Evolutionary conservation across 768 basidiomycete genomes (phyloP).

Genomic region (Suillus subluteus): DNA sequence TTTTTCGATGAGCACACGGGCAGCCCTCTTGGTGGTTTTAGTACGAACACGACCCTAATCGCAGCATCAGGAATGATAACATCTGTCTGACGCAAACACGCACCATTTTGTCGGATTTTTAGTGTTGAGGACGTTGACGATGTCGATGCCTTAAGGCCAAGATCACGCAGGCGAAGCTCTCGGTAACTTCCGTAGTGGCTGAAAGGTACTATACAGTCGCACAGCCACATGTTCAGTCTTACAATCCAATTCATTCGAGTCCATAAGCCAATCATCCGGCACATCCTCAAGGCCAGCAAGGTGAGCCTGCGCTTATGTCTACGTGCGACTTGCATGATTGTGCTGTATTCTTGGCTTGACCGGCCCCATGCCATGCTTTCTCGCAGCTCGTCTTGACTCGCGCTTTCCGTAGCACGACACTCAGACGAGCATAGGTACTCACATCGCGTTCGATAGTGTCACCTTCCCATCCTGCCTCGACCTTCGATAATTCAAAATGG

Average conservation of each 20-base stretch:
- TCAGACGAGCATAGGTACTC: slow-evolving; percentile 68
- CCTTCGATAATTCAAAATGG: slow-evolving; percentile 57
- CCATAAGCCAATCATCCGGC: slow-evolving; percentile 19
- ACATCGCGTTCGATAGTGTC: slow-evolving; percentile 33
- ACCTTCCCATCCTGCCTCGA: slow-evolving; percentile 17
- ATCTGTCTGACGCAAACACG: slow-evolving; percentile 12
- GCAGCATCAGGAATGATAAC: slow-evolving; percentile 8
- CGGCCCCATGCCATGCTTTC: slow-evolving; percentile 16
- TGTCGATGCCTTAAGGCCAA: slow-evolving; percentile 18
- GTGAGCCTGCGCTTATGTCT: slow-evolving; percentile 41
- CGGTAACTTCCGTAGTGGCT: slow-evolving; percentile 37
- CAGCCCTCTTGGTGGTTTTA: slow-evolving; percentile 99
- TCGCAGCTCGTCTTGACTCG: slow-evolving; percentile 66
- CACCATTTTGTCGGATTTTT: slow-evolving; percentile 54
- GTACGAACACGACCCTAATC: slow-evolving; percentile 96
- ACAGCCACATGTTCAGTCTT: slow-evolving; percentile 15
- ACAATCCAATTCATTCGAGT: slow-evolving; percentile 1
- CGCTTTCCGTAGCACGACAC: slow-evolving; percentile 82
- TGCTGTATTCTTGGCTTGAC: not conserved
- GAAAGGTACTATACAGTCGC: slow-evolving; percentile 39
- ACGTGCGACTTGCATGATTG: not conserved
- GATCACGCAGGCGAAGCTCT: not conserved
- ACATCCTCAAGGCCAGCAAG: slow-evolving; percentile 36
- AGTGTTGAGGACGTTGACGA: slow-evolving; percentile 28
- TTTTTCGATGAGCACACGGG: slow-evolving; percentile 98